Percentiles rank a stretch among this genome's conserved stretches.
These are phyloP conservation scores for Epichloe uncinata DNA, from an alignment of 2,329 filamentous ascomycete genomes.

Conservation along the genomic window DNA sequence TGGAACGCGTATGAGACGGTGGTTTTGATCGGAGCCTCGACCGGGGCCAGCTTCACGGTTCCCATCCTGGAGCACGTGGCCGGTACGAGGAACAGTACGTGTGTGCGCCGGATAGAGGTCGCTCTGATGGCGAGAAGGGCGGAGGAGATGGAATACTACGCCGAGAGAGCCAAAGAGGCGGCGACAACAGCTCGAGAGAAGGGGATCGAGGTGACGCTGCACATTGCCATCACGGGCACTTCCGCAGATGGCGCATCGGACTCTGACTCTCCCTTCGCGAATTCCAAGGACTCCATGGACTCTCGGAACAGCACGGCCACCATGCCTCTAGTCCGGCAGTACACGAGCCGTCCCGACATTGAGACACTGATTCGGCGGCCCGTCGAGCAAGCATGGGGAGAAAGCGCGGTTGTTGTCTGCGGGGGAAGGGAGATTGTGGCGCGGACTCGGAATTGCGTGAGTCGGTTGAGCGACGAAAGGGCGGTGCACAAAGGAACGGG, in stretches of 20 bases:
- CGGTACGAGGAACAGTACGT: constrained; percentile 26
- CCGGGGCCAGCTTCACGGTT: constrained; percentile 47
- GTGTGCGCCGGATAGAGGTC: constrained; percentile 39
- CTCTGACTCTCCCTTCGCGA: no score
- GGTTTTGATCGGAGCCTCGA: constrained; percentile 47
- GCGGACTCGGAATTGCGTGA: constrained; percentile 40
- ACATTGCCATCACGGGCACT: constrained; percentile 38
- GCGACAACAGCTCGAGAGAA: constrained; percentile 25
- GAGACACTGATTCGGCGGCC: constrained; percentile 36
- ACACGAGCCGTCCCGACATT: constrained; percentile 36
- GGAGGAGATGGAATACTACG: constrained; percentile 43
- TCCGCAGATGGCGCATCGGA: background rate
- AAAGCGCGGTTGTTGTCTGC: constrained; percentile 48
- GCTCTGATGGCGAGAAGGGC: constrained; percentile 36
- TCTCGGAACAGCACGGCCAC: background rate
- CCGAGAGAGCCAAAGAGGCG: constrained; percentile 32
- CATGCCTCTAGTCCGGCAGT: constrained; percentile 27
- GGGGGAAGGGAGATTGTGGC: constrained; percentile 43
- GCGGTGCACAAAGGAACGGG: constrained; percentile 52
- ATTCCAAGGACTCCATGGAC: background rate
- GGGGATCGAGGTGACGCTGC: constrained; percentile 37
- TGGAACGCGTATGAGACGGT: constrained; percentile 48
- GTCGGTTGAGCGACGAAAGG: constrained; percentile 43
- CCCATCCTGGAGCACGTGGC: constrained; percentile 45
- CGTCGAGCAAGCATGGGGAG: constrained; percentile 44